Base-by-base conservation (phyloP, 2,329 filamentous ascomycete genomes). In the Xylariaceae sp. region DNA sequence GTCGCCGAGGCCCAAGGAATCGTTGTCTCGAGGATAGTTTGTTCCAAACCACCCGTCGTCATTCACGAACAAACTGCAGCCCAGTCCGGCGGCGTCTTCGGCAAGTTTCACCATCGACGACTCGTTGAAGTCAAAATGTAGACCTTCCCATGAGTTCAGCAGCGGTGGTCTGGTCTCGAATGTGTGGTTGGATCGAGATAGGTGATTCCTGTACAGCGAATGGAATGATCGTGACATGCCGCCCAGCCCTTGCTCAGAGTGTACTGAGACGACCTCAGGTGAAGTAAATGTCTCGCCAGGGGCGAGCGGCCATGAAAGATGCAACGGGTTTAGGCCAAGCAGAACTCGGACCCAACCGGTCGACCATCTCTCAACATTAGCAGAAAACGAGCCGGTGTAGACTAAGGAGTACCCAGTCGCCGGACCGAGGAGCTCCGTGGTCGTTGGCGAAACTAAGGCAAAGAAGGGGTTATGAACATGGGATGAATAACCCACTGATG, bases 11-110 rank as follows among this genome's bases (percentile, higher is more conserved):
- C 85, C 85, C 1, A 81, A 75, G 0, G 76, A 74, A 61, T 88
- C 85, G 32, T 80, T 78, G 20, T 80, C 65, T 0, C 86, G 83
- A 0, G 86, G 84, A 56, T 86, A 81, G 37, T 87, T 74, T n/a
- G 77, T 73, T 14, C 86, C 86, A 46, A 89, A 89, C 86, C 85
- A 89, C 2, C 86, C 86, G 55, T 89, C 86, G 43, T 89, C 86
- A 45, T 85, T 79, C 0, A 88, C 86, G 44, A 89, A 85, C 0
- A 89, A 77, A 59, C 81, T 80, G n/a, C 83, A 78, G 1, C 86
- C 86, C 1, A 88, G 74, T 2, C 78, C 76, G 0, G 85, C 83
- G 0, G 85, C 78, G 59, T 84, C 78, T 41, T 80, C 65, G 0
- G 85, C 85, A 0, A 88, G 74, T 0, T 75, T 73, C 26, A 83